Percentiles rank a stretch among this genome's conserved stretches.
Conservation (phyloP, 208 protist species). For the Naegleria gruberi region DNA sequence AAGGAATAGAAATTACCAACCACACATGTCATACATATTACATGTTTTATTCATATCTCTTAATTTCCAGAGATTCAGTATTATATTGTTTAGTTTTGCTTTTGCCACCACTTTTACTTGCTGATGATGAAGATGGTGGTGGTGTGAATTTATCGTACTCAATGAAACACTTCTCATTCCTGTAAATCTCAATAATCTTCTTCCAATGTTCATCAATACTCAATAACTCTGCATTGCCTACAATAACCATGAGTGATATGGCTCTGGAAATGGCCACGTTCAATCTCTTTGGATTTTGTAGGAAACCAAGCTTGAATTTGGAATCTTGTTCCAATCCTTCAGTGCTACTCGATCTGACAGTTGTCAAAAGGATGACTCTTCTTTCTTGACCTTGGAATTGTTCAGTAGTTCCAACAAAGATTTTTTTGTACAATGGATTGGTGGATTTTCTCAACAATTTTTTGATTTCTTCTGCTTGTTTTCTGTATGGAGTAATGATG, state of each 20-base stretch:
- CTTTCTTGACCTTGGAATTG: constrained; percentile 57
- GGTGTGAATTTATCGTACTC: too few relatives aligned
- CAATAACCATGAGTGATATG: constrained; percentile 20
- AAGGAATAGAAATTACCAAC: too few relatives aligned
- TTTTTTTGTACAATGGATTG: background rate
- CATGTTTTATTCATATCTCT: too few relatives aligned
- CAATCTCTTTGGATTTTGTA: constrained; percentile 40
- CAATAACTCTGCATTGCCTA: constrained; percentile 34
- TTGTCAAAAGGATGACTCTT: constrained; percentile 48
- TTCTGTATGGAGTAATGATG: constrained; percentile 28
- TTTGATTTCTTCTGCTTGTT: constrained; percentile 21
- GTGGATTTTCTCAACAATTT: constrained; percentile 24
- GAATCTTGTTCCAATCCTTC: constrained; percentile 20
- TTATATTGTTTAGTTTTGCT: too few relatives aligned
- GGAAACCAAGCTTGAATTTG: constrained; percentile 39
- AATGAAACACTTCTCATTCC: background rate
- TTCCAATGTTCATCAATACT: background rate
- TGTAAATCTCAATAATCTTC: background rate
- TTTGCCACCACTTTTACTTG: too few relatives aligned
- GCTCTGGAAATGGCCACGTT: constrained; percentile 50
- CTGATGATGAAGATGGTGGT: too few relatives aligned
- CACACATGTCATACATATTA: too few relatives aligned
- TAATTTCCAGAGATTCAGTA: too few relatives aligned
- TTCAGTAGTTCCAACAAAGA: constrained; percentile 51
- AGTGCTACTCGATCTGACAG: constrained; percentile 42